Conservation (phyloP, 352 stramenopile species). For the Globisporangium uncinulatum region DNA sequence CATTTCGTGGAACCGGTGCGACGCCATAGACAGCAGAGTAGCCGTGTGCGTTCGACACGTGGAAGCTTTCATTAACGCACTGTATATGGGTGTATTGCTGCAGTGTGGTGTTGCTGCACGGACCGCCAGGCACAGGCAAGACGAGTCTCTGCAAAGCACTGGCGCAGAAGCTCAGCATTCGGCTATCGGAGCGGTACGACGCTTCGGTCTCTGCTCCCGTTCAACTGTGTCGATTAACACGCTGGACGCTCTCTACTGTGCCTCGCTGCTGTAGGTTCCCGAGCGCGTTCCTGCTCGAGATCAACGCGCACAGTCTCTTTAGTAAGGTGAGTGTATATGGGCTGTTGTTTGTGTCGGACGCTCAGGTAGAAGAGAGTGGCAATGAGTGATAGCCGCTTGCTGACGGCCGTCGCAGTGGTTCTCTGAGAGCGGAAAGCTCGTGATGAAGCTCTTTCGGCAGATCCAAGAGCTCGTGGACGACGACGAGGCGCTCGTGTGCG, state of each 20-base stretch:
- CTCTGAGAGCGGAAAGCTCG: constrained; percentile 91
- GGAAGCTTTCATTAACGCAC: no score
- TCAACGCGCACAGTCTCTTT: constrained; percentile 93
- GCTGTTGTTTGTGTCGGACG: not conserved
- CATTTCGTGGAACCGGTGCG: constrained; percentile 87
- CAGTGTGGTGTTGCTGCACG: constrained; percentile 87
- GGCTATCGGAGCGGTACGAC: constrained; percentile 56
- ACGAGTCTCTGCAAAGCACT: constrained; percentile 91
- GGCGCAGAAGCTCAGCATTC: constrained; percentile 90
- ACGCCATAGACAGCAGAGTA: no score
- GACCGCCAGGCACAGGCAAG: constrained; percentile 91
- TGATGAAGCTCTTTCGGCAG: constrained; percentile 89
- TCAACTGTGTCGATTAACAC: not conserved
- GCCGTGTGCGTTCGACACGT: no score
- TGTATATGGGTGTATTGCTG: no score
- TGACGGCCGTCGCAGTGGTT: constrained; percentile 74
- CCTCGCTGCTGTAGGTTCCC: constrained; percentile 28
- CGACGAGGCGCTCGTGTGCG: constrained; percentile 82
- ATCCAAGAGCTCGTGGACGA: constrained; percentile 90
- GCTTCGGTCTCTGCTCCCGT: not conserved
- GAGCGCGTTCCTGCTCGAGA: constrained; percentile 81
- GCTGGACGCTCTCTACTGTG: not conserved
- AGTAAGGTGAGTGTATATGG: constrained; percentile 42
- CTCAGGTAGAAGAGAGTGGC: not conserved
- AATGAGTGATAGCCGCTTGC: not conserved